Evolutionary conservation across 805 yeast genomes (phyloP), one percentile per base, ranked within the genome.

Genomic region (Spathaspora arborariae): DNA sequence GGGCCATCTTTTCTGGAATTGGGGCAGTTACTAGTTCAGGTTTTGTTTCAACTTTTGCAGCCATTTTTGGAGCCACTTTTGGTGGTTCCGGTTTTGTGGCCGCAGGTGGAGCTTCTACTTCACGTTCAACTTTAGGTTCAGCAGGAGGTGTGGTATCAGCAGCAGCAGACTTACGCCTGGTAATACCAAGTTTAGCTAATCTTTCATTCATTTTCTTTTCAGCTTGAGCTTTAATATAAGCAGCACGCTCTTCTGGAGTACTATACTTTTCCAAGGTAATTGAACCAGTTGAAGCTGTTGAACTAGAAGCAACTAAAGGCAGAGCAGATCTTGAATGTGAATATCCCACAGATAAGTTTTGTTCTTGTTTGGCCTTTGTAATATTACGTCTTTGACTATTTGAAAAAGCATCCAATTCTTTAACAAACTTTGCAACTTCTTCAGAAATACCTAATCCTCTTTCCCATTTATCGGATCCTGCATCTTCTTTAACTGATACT

Each of bases 181-280:
- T 67, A 49, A 88, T 78, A 2, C 96, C 96, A 47, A 89, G 74
- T 51, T 83, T 85, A 2, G 95, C 96, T 57, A 89, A 73, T 56
- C 89, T 75, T 56, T 87, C 96, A 50, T 82, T 83, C 97, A 90
- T 89, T 64, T 87, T 79, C 64, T 70, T 70, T 57, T 83, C 82
- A 1, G 78, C 78, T 58, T 87, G 92, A 15, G 89, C 92, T 62
- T 88, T 89, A 45, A 88, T 81, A 56, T 80, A 78, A n/a, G 88
- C 85, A 4, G 94, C 79, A 50, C 95, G 74, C 40, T 86, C 91
- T 48, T 80, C 85, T 1, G 86, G 75, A 9, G 80, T 68, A 24
- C 62, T 70, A 59, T 64, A 71, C 9, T 48, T 50, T n/a, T 36
- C 45, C 26, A 21, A 36, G 5, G 53, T 50, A 15, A 51, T 48